phyloP scores from a whole-genome alignment of 2,329 filamentous ascomycete species.

The Scedosporium apiospermum region DNA sequence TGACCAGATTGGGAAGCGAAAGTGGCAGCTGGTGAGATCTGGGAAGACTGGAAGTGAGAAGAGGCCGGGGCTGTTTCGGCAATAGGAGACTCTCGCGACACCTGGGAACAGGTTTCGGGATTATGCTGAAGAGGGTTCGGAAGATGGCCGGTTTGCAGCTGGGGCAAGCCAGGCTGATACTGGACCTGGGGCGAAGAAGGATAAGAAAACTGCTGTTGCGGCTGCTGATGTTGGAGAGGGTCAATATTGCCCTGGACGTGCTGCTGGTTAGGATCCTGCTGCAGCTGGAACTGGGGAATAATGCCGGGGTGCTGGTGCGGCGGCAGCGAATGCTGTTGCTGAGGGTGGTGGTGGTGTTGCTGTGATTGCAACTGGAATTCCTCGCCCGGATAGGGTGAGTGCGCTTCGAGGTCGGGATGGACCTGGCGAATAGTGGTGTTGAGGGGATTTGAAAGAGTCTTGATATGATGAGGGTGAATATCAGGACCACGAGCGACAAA shows the following conservation, averaged over 20 bases:
- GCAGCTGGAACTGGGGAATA: conserved; percentile 10
- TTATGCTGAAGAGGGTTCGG: conserved; percentile 27
- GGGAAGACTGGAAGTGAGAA: conserved; percentile 30
- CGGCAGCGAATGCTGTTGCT: conserved; percentile 19
- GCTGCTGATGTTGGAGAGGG: too few species aligned
- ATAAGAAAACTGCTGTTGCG: conserved; percentile 11
- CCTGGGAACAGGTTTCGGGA: conserved; percentile 51
- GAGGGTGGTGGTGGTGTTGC: conserved; percentile 21
- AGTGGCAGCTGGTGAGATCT: conserved; percentile 27
- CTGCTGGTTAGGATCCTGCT: not conserved
- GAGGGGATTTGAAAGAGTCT: conserved; percentile 30
- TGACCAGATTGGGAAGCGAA: not conserved
- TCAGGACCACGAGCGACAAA: conserved; percentile 11
- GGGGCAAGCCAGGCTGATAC: conserved; percentile 1
- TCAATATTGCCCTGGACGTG: not conserved
- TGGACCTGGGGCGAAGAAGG: conserved; percentile 17
- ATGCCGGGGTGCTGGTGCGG: conserved; percentile 27
- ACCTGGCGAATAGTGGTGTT: conserved; percentile 38
- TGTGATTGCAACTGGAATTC: conserved; percentile 13
- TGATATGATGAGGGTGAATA: conserved; percentile 32
- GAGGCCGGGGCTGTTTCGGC: conserved; percentile 37
- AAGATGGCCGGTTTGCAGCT: not conserved
- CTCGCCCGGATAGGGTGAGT: not conserved
- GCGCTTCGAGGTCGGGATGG: conserved; percentile 31
- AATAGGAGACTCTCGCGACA: conserved; percentile 51